Evolutionary conservation across 768 basidiomycete genomes (phyloP), one percentile per base, ranked within the genome.

Genomic region (Tylopilus rubrobrunneus): DNA sequence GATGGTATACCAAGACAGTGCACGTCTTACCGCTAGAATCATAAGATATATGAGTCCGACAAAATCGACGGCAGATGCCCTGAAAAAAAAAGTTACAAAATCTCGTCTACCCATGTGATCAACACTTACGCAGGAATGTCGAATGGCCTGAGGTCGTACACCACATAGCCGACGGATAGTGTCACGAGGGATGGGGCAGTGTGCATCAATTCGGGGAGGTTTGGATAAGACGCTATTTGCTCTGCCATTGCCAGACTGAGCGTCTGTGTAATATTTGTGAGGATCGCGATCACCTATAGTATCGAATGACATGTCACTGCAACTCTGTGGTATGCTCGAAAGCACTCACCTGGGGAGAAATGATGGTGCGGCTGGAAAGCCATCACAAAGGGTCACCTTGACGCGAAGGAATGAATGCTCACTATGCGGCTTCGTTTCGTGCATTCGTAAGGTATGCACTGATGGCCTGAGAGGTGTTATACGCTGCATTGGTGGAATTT

Each of bases 341-440:
- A 25, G 39, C 15, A 11, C 49, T 17, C 45, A 55, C 57, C 55
- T 52, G 56, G 28, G 51, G 49, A 31, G 53, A 48, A 40, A 67
- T 62, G 29, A 46, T 12, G 21, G 4, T 56, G 33, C 64, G 64
- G 27, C 65, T 72, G 15, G 27, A 48, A 48, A 55, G 14, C n/a
- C 7, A 19, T 63, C 36, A 62, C 17, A 28, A 25, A 3, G 29
- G 8, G 34, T 59, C 21, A 44, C 21, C 12, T 33, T 17, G 7
- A 34, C 9, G 11, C 21, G 27, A 12, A 46, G 6, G n/a, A 11
- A 7, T 39, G 34, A 27, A 55, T 45, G 19, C 82, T 66, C 63
- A 86, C 85, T 73, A 86, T 17, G 75, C 77, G 55, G 79, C 81
- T 56, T 84, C 84, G 45, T 78, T 85, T 28, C 84, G 73, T 21